A percentile compares a stretch with the other conserved stretches of the same genome.
Evolutionary conservation across 2,329 filamentous ascomycete species (phyloP).

Genomic region (Plectosphaerella sp.): DNA sequence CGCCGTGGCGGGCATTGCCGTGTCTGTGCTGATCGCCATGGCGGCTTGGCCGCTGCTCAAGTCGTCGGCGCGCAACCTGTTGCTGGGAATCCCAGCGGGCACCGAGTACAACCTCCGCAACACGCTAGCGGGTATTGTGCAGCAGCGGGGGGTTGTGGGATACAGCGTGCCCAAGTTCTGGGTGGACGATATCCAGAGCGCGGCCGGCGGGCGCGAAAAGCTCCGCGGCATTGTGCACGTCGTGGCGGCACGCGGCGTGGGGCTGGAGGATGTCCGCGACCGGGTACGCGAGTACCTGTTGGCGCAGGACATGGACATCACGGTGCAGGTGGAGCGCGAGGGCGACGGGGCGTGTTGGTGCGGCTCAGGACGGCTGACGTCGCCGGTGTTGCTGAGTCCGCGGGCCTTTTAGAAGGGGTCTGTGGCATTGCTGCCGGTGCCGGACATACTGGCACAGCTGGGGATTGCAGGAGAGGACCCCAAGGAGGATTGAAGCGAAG

Average conservation of each 20-base stretch:
- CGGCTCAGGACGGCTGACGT: slow-evolving; percentile 25
- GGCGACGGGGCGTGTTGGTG: slow-evolving; percentile 67
- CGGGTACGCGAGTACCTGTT: slow-evolving; percentile 69
- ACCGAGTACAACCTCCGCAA: slow-evolving; percentile 86
- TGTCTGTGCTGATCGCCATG: slow-evolving; percentile 88
- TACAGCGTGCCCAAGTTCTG: slow-evolving; percentile 91
- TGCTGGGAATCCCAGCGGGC: slow-evolving; percentile 80
- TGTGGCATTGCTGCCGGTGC: neutral
- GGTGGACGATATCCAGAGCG: slow-evolving; percentile 64
- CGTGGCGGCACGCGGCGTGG: slow-evolving; percentile 65
- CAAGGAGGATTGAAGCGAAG: neutral
- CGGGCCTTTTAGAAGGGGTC: slow-evolving; percentile 25
- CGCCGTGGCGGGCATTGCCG: slow-evolving; percentile 87
- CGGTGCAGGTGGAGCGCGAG: slow-evolving; percentile 85
- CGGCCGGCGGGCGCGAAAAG: slow-evolving; percentile 35
- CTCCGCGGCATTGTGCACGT: slow-evolving; percentile 85
- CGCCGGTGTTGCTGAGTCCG: slow-evolving; percentile 22
- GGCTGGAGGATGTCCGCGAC: slow-evolving; percentile 78
- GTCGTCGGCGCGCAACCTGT: slow-evolving; percentile 74
- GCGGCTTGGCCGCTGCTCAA: slow-evolving; percentile 85
- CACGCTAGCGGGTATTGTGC: slow-evolving; percentile 76
- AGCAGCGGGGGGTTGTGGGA: slow-evolving; percentile 76
- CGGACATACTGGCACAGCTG: neutral
- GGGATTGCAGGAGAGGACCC: neutral
- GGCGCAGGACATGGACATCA: slow-evolving; percentile 70